Conservation (phyloP, 768 basidiomycete genomes). For the Kwoniella europaea region DNA sequence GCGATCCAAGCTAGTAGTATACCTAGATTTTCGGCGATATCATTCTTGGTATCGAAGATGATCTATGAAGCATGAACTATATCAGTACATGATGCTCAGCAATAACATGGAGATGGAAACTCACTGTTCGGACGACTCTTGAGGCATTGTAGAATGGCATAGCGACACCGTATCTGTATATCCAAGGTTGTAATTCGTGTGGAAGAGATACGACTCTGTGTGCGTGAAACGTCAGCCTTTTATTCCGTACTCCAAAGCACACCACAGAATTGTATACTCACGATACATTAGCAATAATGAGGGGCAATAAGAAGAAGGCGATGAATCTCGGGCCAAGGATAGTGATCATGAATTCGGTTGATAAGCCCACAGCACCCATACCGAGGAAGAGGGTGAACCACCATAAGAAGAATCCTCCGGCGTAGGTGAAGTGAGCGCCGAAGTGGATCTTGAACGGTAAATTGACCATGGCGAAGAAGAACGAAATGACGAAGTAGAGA, state of each 20-base stretch:
- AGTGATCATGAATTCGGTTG: conserved; percentile 58
- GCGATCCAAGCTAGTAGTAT: conserved; percentile 56
- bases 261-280: conserved; percentile 19
- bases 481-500: conserved; percentile 59
- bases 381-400: conserved; percentile 56
- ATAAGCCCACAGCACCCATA: conserved; percentile 57
- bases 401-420: conserved; percentile 60
- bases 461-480: conserved; percentile 62
- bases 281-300: conserved; percentile 54
- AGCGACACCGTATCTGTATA: conserved; percentile 54
- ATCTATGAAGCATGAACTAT: conserved; percentile 28
- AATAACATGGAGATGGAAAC: neutral
- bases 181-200: conserved; percentile 56
- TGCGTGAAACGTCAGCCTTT: conserved; percentile 1
- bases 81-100: neutral
- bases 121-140: conserved; percentile 48
- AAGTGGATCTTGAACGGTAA: conserved; percentile 62
- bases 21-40: conserved; percentile 53
- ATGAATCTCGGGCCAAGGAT: conserved; percentile 58
- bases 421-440: conserved; percentile 57
- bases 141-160: conserved; percentile 57
- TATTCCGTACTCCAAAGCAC: neutral
- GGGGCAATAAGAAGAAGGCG: conserved; percentile 56
- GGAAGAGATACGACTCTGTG: conserved; percentile 49
- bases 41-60: conserved; percentile 58